Conservation (phyloP, 345 rosid genomes). For the Brassica nigra region DNA sequence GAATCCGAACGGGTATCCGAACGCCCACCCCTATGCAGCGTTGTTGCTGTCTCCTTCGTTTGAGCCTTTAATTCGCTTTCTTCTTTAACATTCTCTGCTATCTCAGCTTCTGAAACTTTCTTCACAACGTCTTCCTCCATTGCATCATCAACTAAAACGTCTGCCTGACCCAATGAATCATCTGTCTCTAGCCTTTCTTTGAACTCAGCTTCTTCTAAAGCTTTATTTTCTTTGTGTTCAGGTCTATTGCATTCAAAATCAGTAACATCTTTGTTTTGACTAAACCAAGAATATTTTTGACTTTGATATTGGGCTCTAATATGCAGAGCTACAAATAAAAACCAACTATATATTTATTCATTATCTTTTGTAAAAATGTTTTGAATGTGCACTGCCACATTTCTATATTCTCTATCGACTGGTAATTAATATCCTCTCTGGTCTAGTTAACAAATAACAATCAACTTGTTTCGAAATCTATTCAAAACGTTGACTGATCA, state of each 20-base stretch:
- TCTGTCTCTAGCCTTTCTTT: conserved; percentile 19
- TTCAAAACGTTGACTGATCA: neutral
- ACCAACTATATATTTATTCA: neutral
- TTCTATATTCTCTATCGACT: neutral
- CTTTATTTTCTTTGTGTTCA: conserved; percentile 17
- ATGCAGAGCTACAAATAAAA: too few species aligned
- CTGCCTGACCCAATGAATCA: conserved; percentile 7
- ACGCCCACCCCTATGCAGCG: neutral
- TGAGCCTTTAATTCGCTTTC: conserved; percentile 35
- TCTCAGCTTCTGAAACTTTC: conserved; percentile 40
- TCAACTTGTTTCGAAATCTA: neutral
- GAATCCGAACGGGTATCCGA: too few species aligned
- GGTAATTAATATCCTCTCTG: neutral
- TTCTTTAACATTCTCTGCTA: conserved; percentile 34
- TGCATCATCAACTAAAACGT: neutral
- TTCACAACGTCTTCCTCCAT: conserved; percentile 13
- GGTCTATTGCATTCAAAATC: neutral
- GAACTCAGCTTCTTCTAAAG: conserved; percentile 31
- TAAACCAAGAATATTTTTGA: too few species aligned
- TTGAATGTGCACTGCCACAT: conserved; percentile 1
- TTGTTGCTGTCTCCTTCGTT: conserved; percentile 29
- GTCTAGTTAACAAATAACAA: neutral
- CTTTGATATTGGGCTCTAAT: too few species aligned
- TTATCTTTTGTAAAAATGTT: neutral
- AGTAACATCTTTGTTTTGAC: conserved; percentile 29